phyloP scores from a whole-genome alignment of 495 filamentous ascomycete species.

The Talaromyces proteolyticus region DNA sequence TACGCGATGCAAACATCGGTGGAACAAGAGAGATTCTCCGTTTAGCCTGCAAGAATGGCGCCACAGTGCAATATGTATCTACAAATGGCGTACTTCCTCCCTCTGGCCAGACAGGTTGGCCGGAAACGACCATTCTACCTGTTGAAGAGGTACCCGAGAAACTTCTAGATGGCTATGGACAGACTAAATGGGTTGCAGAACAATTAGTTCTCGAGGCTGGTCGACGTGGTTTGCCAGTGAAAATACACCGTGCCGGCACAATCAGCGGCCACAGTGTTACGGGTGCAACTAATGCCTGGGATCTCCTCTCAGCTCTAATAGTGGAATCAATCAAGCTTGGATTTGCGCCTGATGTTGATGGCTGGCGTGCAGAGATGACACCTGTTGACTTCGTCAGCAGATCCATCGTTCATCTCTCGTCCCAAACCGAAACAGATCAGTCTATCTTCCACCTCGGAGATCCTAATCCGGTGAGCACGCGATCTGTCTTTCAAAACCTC shows the following conservation, averaged over 20 bases:
- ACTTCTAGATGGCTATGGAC: slow-evolving; percentile 55
- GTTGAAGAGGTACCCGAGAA: slow-evolving; percentile 54
- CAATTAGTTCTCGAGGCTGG: slow-evolving; percentile 59
- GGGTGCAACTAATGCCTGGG: slow-evolving; percentile 61
- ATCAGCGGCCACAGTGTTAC: slow-evolving; percentile 60
- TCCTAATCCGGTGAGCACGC: slow-evolving; percentile 51
- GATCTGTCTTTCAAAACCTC: slow-evolving; percentile 49
- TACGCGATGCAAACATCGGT: slow-evolving; percentile 51
- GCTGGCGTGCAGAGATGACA: slow-evolving; percentile 68
- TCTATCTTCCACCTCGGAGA: slow-evolving; percentile 61
- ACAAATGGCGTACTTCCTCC: slow-evolving; percentile 63
- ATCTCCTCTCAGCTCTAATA: slow-evolving; percentile 58
- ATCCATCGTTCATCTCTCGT: slow-evolving; percentile 54
- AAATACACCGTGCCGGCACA: slow-evolving; percentile 56
- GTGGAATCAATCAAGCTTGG: slow-evolving; percentile 62
- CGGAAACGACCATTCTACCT: slow-evolving; percentile 50
- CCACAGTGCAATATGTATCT: slow-evolving; percentile 64
- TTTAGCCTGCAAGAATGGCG: slow-evolving; percentile 50
- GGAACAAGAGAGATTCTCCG: slow-evolving; percentile 61
- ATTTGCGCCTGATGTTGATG: slow-evolving; percentile 54
- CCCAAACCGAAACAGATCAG: slow-evolving; percentile 45
- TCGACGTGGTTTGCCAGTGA: slow-evolving; percentile 51
- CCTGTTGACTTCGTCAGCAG: slow-evolving; percentile 66
- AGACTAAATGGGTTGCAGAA: slow-evolving; percentile 66
- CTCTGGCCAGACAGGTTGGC: slow-evolving; percentile 49